A percentile compares a stretch with the other conserved stretches of the same genome.
These are phyloP conservation scores for Chrysoporthe cubensis DNA, from an alignment of 2,329 filamentous ascomycete genomes.

Conservation along the genomic window DNA sequence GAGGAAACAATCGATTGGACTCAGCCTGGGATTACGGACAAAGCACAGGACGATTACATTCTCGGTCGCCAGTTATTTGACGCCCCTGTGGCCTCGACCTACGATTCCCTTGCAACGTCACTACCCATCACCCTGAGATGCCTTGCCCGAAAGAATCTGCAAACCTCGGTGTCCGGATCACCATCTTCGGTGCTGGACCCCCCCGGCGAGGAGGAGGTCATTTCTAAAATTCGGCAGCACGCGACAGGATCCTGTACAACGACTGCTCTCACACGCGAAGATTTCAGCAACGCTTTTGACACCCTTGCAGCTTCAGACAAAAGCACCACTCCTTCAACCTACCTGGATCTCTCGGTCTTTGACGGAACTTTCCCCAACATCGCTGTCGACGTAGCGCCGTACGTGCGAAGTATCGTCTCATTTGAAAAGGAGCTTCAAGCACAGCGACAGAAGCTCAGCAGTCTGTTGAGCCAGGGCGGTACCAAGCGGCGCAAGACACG, in stretches of 20 bases:
- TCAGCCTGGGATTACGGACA: conserved; percentile 56
- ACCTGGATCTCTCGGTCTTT: conserved; percentile 72
- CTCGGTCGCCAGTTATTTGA: conserved; percentile 54
- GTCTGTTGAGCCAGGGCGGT: conserved; percentile 58
- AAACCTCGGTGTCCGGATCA: conserved; percentile 17
- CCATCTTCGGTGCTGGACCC: conserved; percentile 31
- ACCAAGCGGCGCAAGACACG: conserved; percentile 68
- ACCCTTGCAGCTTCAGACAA: conserved; percentile 59
- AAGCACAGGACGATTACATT: conserved; percentile 54
- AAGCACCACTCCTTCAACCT: conserved; percentile 38
- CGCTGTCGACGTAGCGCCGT: conserved; percentile 81
- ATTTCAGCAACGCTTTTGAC: conserved; percentile 64
- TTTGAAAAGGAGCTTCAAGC: conserved; percentile 74
- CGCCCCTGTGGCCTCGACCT: conserved; percentile 41
- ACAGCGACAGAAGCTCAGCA: conserved; percentile 62
- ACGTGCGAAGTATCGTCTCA: conserved; percentile 81
- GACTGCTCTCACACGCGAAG: conserved; percentile 48
- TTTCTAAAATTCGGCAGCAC: conserved; percentile 44
- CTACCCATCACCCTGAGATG: conserved; percentile 41
- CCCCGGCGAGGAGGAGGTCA: conserved; percentile 40
- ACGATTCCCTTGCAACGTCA: conserved; percentile 38
- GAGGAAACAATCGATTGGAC: conserved; percentile 65
- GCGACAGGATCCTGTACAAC: conserved; percentile 36
- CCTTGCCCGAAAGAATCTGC: conserved; percentile 38
- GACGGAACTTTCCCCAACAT: conserved; percentile 72